Evolutionary conservation across 495 filamentous ascomycete genomes (phyloP).

Genomic region (Choiromyces venosus): DNA sequence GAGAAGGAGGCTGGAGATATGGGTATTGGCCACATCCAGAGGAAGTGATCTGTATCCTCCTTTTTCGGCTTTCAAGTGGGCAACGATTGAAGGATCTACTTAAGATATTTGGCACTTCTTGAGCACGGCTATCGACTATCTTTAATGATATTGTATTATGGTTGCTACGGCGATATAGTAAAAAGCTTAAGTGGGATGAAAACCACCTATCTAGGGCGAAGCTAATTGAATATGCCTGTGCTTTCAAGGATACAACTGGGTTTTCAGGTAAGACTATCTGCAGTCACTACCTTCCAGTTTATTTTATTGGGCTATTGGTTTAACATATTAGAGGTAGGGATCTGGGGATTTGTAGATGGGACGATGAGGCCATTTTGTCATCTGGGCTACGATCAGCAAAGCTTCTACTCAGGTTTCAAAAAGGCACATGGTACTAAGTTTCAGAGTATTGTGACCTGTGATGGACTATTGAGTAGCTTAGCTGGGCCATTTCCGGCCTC

Average conservation of each 20-base stretch:
- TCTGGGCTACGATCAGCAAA: too few relatives aligned
- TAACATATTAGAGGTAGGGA: not conserved
- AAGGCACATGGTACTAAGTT: too few relatives aligned
- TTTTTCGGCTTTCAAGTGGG: not conserved
- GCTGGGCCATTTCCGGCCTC: too few relatives aligned
- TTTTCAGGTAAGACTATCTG: not conserved
- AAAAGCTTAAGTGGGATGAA: not conserved
- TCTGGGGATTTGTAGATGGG: not conserved
- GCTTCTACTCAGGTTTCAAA: too few relatives aligned
- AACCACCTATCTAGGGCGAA: not conserved
- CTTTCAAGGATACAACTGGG: not conserved
- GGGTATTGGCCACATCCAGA: not conserved
- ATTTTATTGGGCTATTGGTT: not conserved
- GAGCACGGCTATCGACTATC: not conserved
- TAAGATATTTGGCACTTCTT: not conserved
- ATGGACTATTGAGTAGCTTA: too few relatives aligned
- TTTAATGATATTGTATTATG: not conserved
- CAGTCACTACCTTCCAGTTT: not conserved
- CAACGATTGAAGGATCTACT: not conserved
- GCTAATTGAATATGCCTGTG: not conserved
- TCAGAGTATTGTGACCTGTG: too few relatives aligned
- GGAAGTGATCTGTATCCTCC: not conserved
- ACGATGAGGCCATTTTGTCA: not conserved
- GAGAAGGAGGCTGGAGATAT: not conserved
- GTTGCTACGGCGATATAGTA: not conserved